Conservation (phyloP, 345 rosid species). For the Anastatica hierochuntica region DNA sequence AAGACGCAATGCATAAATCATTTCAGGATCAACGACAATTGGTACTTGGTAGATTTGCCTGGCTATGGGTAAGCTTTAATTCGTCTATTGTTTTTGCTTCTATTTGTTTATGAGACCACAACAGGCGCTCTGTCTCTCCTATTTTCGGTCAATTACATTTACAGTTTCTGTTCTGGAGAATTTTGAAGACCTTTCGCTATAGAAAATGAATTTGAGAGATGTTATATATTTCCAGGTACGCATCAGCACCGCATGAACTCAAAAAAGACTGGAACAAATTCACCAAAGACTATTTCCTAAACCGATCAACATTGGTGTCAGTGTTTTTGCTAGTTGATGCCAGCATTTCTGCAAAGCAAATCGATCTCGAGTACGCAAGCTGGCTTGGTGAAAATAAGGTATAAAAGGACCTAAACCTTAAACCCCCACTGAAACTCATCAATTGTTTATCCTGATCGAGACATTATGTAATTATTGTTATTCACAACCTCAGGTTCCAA, state of each 20-base stretch:
- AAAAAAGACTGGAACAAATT: conserved; percentile 73
- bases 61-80: conserved; percentile 89
- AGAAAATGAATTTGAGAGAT: neutral
- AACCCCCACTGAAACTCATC: too few relatives aligned
- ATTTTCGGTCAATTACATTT: neutral
- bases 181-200: neutral
- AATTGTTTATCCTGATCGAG: too few relatives aligned
- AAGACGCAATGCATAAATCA: conserved; percentile 98
- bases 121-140: neutral
- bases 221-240: conserved; percentile 44
- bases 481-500: conserved; percentile 50
- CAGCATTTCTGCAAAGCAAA: conserved; percentile 77
- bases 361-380: conserved; percentile 91
- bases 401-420: too few relatives aligned
- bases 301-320: conserved; percentile 70
- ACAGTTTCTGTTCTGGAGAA: neutral
- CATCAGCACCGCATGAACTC: conserved; percentile 82
- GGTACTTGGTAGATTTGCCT: conserved; percentile 97
- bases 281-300: conserved; percentile 78
- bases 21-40: conserved; percentile 74
- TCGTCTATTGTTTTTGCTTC: neutral
- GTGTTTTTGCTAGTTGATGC: conserved; percentile 92
- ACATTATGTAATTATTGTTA: neutral
- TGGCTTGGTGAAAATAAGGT: conserved; percentile 99
- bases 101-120: neutral